Percentiles rank a stretch among this genome's conserved stretches.
These are phyloP conservation scores for Suillus brevipes DNA, from an alignment of 768 basidiomycete species.

Conservation along the genomic window DNA sequence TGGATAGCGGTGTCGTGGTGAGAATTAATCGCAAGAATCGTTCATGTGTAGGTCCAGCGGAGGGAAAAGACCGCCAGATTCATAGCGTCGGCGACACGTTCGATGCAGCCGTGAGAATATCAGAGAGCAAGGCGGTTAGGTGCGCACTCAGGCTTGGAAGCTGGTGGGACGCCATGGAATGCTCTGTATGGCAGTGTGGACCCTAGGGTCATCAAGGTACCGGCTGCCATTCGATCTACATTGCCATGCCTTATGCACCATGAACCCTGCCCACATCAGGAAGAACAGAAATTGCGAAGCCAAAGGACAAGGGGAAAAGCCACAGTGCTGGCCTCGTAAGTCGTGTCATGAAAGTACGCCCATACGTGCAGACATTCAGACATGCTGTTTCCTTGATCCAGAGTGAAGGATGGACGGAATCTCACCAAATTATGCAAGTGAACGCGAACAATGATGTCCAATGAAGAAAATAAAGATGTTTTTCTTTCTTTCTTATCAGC, in stretches of 20 bases:
- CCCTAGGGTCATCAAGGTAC: not conserved
- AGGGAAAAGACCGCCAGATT: constrained; percentile 11
- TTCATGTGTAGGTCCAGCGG: constrained; percentile 14
- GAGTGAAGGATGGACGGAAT: not conserved
- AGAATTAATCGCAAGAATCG: not conserved
- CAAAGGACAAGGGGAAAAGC: not conserved
- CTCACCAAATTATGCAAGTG: constrained; percentile 25
- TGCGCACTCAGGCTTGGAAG: constrained; percentile 3
- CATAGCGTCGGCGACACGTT: constrained; percentile 7
- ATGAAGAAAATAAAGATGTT: constrained; percentile 16
- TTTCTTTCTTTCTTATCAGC: constrained; percentile 10
- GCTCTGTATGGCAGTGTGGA: constrained; percentile 3
- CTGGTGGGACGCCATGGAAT: constrained; percentile 7
- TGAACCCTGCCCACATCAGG: constrained; percentile 19
- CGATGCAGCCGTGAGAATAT: not conserved
- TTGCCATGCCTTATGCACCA: constrained; percentile 5
- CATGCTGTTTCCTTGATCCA: not conserved
- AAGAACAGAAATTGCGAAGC: constrained; percentile 9
- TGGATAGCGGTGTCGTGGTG: constrained; percentile 12
- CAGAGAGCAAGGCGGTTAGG: not conserved
- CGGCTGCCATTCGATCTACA: constrained; percentile 11
- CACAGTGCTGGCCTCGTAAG: constrained; percentile 21
- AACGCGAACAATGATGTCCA: constrained; percentile 24
- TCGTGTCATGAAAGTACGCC: constrained; percentile 29
- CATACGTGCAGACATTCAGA: constrained; percentile 24